Evolutionary conservation across 106 monocot genomes (phyloP).

Genomic region (Cymbidium sinense): DNA sequence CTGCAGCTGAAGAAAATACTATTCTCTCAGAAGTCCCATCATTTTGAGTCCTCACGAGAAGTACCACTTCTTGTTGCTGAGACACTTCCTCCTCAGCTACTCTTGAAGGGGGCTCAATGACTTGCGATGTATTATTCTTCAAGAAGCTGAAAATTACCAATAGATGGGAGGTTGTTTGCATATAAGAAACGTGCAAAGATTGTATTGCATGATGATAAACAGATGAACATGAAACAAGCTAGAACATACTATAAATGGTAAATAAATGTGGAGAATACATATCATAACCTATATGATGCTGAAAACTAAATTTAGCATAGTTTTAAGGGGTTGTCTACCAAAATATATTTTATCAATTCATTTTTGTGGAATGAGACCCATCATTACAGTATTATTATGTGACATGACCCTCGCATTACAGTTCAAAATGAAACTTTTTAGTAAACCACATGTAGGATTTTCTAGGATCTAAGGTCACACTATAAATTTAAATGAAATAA

Average conservation of each 20-base stretch:
- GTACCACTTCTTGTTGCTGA: constrained; percentile 62
- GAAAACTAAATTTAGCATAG: no score
- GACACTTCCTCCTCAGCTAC: constrained; percentile 42
- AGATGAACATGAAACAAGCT: background rate
- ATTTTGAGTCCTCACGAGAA: constrained; percentile 56
- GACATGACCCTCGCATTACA: no score
- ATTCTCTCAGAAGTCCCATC: constrained; percentile 86
- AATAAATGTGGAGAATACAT: background rate
- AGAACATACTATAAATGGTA: background rate
- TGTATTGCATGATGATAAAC: background rate
- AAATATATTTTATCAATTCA: no score
- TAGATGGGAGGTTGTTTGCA: background rate
- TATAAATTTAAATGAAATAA: no score
- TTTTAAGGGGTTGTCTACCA: no score
- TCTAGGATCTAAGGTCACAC: no score
- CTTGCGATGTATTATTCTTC: constrained; percentile 62
- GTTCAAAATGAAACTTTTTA: no score
- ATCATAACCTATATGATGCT: background rate
- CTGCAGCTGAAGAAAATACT: constrained; percentile 86
- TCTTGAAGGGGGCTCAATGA: constrained; percentile 52
- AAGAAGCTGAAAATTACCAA: constrained; percentile 46
- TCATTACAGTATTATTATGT: no score
- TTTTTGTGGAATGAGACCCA: no score
- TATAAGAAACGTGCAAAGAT: background rate
- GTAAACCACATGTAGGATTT: no score